Percentiles rank a stretch among this genome's conserved stretches.
Conservation (phyloP, 805 yeast species). For the Starmerella bombi region DNA sequence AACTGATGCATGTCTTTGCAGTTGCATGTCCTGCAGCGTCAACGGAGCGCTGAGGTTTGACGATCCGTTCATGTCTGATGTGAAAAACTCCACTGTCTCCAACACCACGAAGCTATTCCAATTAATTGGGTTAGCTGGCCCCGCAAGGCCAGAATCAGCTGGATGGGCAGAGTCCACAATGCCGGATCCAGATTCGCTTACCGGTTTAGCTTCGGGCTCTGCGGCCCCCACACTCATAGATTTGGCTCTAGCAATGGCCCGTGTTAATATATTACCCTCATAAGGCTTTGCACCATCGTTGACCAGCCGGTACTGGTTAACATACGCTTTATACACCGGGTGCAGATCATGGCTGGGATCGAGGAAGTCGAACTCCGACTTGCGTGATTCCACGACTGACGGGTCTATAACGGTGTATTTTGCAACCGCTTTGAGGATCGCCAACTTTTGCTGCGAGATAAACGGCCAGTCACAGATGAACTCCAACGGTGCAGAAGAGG, state of each 20-base stretch:
- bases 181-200: not conserved
- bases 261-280: slow-evolving; percentile 18
- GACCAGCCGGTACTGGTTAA: slow-evolving; percentile 42
- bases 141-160: not conserved
- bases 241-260: slow-evolving; percentile 10
- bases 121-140: slow-evolving; percentile 39
- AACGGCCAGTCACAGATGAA: slow-evolving; percentile 22
- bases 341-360: slow-evolving; percentile 48
- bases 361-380: slow-evolving; percentile 57
- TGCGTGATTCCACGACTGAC: slow-evolving; percentile 23
- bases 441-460: slow-evolving; percentile 51
- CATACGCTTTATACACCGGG: slow-evolving; percentile 35
- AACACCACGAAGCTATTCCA: slow-evolving; percentile 77
- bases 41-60: slow-evolving; percentile 34
- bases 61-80: slow-evolving; percentile 22
- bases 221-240: not conserved
- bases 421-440: slow-evolving; percentile 61
- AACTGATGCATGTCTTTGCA: not conserved
- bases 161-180: not conserved
- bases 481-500: not conserved
- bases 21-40: slow-evolving; percentile 4
- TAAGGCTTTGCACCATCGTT: slow-evolving; percentile 22
- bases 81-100: slow-evolving; percentile 48
- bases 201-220: slow-evolving; percentile 11
- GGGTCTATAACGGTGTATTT: slow-evolving; percentile 53